phyloP scores from a whole-genome alignment of 169 alveolate genomes.

The Cryptosporidium baileyi region DNA sequence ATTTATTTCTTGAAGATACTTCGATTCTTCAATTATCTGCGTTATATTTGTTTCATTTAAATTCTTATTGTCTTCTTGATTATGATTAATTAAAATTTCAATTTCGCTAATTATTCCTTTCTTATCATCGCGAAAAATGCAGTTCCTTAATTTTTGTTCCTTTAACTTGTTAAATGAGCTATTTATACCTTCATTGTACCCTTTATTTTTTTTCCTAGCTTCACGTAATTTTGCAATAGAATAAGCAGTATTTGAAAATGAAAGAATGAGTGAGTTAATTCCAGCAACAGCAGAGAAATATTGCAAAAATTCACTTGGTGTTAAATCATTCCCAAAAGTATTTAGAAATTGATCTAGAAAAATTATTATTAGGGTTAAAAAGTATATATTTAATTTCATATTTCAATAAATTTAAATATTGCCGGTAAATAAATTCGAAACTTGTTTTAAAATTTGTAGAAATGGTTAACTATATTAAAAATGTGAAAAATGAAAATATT shows the following conservation, averaged over 20 bases:
- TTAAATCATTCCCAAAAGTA: too few species aligned
- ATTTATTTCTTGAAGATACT: not conserved
- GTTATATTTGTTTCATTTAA: not conserved
- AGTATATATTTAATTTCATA: too few species aligned
- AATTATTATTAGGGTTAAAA: too few species aligned
- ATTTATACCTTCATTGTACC: constrained; percentile 11
- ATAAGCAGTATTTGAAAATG: not conserved
- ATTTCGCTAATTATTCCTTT: not conserved
- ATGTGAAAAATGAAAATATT: not conserved
- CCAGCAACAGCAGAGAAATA: constrained; percentile 27
- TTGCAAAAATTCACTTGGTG: constrained; percentile 20
- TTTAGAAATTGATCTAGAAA: too few species aligned
- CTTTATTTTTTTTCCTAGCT: not conserved
- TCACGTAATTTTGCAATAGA: not conserved
- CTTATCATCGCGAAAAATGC: not conserved
- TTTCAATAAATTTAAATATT: too few species aligned
- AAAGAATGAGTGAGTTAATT: constrained; percentile 2
- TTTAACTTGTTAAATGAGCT: not conserved
- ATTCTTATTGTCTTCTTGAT: not conserved
- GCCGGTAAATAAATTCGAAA: too few species aligned
- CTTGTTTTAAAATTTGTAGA: too few species aligned
- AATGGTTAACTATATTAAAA: too few species aligned
- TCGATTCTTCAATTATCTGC: not conserved
- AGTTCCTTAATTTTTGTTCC: constrained; percentile 1
- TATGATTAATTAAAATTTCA: not conserved